Conservation (phyloP, 1,284 basidiomycete species). For the Leccinum ponderosum region DNA sequence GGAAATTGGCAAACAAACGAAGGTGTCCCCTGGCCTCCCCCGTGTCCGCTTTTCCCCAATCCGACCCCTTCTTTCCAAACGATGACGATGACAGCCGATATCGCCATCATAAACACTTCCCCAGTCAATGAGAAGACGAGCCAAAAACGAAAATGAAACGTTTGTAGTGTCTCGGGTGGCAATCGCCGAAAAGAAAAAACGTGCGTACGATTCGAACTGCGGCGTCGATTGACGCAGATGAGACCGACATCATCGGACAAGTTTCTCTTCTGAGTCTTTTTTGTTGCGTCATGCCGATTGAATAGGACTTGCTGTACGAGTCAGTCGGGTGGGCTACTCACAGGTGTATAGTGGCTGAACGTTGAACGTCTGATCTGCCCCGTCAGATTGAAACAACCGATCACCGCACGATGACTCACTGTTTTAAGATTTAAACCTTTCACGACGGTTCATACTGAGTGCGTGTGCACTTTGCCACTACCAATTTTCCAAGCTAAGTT, state of each 20-base stretch:
- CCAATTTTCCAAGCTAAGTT: neutral
- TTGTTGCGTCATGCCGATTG: neutral
- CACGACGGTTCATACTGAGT: neutral
- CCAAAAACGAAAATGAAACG: conserved; percentile 1
- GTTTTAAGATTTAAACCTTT: conserved; percentile 7
- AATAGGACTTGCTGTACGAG: neutral
- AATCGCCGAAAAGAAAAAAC: neutral
- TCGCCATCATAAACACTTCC: neutral
- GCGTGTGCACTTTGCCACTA: neutral
- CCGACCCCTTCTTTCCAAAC: neutral
- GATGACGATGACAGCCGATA: neutral
- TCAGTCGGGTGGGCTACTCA: neutral
- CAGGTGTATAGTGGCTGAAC: conserved; percentile 1
- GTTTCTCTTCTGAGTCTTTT: neutral
- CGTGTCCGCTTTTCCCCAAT: neutral
- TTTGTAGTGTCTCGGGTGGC: neutral
- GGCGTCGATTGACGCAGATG: neutral
- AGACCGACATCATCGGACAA: conserved; percentile 13
- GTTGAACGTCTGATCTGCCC: conserved; percentile 8
- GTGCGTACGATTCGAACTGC: neutral
- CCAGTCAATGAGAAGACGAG: neutral
- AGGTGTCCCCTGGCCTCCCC: neutral
- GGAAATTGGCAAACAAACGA: neutral
- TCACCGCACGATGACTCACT: conserved; percentile 4
- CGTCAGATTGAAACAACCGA: conserved; percentile 12